Evolutionary conservation across 192 early-diverging fungal species (phyloP).

Genomic region (Coemansia reversa): DNA sequence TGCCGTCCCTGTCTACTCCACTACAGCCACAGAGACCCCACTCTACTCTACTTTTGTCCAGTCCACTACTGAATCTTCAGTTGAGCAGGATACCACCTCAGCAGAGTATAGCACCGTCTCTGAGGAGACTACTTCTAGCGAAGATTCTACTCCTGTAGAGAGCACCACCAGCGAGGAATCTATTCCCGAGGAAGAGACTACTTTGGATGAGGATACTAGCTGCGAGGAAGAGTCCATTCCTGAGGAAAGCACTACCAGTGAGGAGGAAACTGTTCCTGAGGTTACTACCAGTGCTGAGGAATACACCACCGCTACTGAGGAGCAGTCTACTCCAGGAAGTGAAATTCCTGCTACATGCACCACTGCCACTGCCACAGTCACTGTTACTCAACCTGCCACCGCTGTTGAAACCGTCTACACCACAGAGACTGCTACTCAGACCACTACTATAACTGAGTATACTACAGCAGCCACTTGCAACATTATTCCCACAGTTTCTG

Average conservation of each 20-base stretch:
- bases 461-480: conserved; percentile 24
- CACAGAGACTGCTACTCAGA: conserved; percentile 32
- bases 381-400: conserved; percentile 20
- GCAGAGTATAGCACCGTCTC: conserved; percentile 6
- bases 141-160: conserved; percentile 8
- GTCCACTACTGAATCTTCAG: conserved; percentile 12
- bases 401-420: conserved; percentile 28
- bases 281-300: conserved; percentile 2
- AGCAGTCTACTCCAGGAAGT: conserved; percentile 9
- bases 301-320: conserved; percentile 1
- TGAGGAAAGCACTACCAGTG: conserved; percentile 12
- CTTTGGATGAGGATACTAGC: conserved; percentile 11
- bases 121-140: conserved; percentile 14
- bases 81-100: conserved; percentile 2
- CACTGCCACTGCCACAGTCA: conserved; percentile 35
- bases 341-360: conserved; percentile 26
- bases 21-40: background rate
- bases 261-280: conserved; percentile 12
- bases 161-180: conserved; percentile 12
- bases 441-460: conserved; percentile 28
- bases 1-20: conserved; percentile 20
- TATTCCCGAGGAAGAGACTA: background rate
- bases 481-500: background rate
- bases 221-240: conserved; percentile 8
- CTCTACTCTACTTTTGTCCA: conserved; percentile 2